Percentiles rank a stretch among this genome's conserved stretches.
phyloP scores from a whole-genome alignment of 2,329 filamentous ascomycete species.

The Sarocladiaceae sp. region DNA sequence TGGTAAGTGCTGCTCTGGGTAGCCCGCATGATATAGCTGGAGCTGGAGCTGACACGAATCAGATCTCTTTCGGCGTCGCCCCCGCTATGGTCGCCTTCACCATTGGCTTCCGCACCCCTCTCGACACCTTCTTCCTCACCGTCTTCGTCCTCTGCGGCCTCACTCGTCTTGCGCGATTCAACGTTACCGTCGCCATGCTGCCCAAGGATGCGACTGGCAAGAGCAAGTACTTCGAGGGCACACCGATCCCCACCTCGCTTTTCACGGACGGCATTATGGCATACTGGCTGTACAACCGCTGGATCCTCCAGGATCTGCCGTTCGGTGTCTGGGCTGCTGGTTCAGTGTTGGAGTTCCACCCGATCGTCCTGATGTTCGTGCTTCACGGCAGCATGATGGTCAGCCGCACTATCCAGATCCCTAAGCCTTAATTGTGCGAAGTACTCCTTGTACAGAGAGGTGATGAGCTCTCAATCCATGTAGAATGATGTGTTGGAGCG shows the following conservation, averaged over 20 bases:
- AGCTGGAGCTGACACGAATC: constrained; percentile 3
- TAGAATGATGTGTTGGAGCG: not conserved
- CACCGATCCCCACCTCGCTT: constrained; percentile 88
- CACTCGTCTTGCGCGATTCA: constrained; percentile 92
- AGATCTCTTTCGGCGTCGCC: constrained; percentile 95
- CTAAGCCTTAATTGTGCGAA: constrained; percentile 64
- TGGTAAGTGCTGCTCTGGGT: constrained; percentile 55
- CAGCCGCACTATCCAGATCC: constrained; percentile 90
- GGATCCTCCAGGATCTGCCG: constrained; percentile 76
- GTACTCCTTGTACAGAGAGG: too few species aligned
- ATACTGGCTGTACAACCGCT: constrained; percentile 79
- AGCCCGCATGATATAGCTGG: not conserved
- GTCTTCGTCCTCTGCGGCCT: constrained; percentile 95
- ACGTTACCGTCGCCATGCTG: constrained; percentile 84
- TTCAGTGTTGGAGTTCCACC: constrained; percentile 76
- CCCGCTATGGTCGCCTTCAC: constrained; percentile 85
- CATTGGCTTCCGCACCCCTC: constrained; percentile 76
- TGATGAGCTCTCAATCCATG: not conserved
- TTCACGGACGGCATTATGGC: constrained; percentile 80
- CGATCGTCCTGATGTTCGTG: constrained; percentile 74
- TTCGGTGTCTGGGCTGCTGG: constrained; percentile 65
- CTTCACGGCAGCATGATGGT: constrained; percentile 93
- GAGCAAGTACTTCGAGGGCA: constrained; percentile 93
- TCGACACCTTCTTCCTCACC: constrained; percentile 75
- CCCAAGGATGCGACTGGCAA: constrained; percentile 92